These are phyloP conservation scores for Annulohypoxylon nitens DNA, from an alignment of 495 filamentous ascomycete species.

Conservation along the genomic window DNA sequence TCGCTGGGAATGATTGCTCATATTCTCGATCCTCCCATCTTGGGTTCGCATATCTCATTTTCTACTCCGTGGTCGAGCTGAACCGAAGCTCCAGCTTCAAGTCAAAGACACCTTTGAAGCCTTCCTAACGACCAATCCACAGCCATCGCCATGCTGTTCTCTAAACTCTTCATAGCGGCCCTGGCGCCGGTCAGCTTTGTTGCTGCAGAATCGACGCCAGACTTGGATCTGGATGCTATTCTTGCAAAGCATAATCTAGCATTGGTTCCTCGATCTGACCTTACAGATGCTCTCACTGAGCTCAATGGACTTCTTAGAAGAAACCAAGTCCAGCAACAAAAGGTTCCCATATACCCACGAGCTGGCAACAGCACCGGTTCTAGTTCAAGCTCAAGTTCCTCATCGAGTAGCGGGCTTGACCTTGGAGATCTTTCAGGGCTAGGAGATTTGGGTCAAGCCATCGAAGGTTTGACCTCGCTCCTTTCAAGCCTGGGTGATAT, in stretches of 20 bases:
- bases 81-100: slow-evolving; percentile 46
- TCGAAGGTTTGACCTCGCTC: slow-evolving; percentile 47
- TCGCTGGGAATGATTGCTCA: slow-evolving; percentile 33
- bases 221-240: slow-evolving; percentile 49
- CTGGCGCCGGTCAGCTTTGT: slow-evolving; percentile 46
- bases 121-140: slow-evolving; percentile 15
- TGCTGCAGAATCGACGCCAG: slow-evolving; percentile 44
- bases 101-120: slow-evolving; percentile 32
- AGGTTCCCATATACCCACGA: slow-evolving; percentile 45
- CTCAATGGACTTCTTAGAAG: slow-evolving; percentile 52
- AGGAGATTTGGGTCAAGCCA: slow-evolving; percentile 45
- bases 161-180: slow-evolving; percentile 45
- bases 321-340: slow-evolving; percentile 48
- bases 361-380: slow-evolving; percentile 38
- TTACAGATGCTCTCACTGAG: slow-evolving; percentile 55
- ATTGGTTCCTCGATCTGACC: slow-evolving; percentile 54
- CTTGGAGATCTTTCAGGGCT: slow-evolving; percentile 48
- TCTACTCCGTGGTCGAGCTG: slow-evolving; percentile 39
- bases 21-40: slow-evolving; percentile 40
- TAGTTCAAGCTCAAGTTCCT: slow-evolving; percentile 4
- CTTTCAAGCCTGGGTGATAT: slow-evolving; percentile 39
- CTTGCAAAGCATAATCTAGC: slow-evolving; percentile 54
- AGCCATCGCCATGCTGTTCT: slow-evolving; percentile 48
- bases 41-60: slow-evolving; percentile 13
- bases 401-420: slow-evolving; percentile 33